phyloP scores from a whole-genome alignment of 768 basidiomycete species.

The Termitomyces sp. region DNA sequence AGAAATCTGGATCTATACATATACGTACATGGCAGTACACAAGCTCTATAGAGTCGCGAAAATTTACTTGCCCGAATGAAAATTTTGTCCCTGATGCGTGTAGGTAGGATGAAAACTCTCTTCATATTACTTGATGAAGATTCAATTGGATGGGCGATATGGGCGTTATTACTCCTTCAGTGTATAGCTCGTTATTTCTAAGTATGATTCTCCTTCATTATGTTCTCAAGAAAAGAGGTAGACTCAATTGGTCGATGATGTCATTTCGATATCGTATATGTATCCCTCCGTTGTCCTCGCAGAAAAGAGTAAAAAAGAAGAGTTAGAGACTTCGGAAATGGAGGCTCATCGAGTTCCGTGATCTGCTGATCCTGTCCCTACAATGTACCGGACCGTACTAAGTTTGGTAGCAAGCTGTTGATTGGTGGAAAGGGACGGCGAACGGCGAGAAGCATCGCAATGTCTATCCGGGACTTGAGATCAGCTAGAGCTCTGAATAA shows the following conservation, averaged over 20 bases:
- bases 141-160: background rate
- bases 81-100: background rate
- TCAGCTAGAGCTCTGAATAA: background rate
- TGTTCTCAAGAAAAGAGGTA: too few relatives aligned
- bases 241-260: background rate
- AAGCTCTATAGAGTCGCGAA: background rate
- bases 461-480: too few relatives aligned
- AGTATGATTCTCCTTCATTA: background rate
- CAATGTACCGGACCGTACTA: too few relatives aligned
- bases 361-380: constrained; percentile 1
- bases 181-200: background rate
- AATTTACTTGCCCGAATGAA: background rate
- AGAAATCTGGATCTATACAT: background rate
- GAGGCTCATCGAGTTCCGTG: background rate
- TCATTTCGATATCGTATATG: background rate
- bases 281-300: constrained; percentile 10
- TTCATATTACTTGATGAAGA: background rate
- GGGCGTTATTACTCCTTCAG: background rate
- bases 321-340: background rate
- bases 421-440: background rate
- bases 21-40: background rate
- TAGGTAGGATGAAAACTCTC: too few relatives aligned
- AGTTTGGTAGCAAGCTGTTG: background rate
- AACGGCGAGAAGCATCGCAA: background rate
- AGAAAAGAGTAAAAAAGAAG: background rate